These are phyloP conservation scores for Wickerhamiella alocasiicola DNA, from an alignment of 805 yeast species.

Conservation along the genomic window DNA sequence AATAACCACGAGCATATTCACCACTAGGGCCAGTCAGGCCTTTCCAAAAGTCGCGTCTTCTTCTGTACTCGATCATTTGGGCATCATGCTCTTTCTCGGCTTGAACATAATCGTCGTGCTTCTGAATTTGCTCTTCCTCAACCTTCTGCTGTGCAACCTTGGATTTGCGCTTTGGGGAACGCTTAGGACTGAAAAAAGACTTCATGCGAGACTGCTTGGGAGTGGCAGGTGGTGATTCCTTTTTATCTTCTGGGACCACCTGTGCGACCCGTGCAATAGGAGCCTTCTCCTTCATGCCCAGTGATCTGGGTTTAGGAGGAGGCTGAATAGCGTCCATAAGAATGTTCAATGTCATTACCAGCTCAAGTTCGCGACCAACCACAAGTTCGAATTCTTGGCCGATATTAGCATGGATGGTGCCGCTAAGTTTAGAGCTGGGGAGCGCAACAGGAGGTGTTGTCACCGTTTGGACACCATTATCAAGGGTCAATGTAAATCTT, in stretches of 20 bases:
- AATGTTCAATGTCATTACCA: conserved; percentile 56
- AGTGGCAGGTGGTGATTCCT: conserved; percentile 5
- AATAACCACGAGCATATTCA: conserved; percentile 69
- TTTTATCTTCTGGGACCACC: background rate
- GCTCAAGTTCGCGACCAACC: conserved; percentile 46
- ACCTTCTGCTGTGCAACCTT: conserved; percentile 1
- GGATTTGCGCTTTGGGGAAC: conserved; percentile 14
- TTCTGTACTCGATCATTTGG: conserved; percentile 16
- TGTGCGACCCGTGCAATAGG: background rate
- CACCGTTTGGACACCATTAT: conserved; percentile 24
- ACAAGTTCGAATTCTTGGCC: conserved; percentile 67
- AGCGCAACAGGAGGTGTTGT: conserved; percentile 19
- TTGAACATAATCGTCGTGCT: conserved; percentile 1
- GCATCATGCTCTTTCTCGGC: conserved; percentile 15
- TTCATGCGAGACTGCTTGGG: conserved; percentile 15
- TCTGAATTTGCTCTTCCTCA: conserved; percentile 5
- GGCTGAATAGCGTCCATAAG: conserved; percentile 37
- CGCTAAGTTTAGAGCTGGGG: conserved; percentile 16
- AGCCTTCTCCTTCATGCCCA: background rate
- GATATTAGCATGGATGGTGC: conserved; percentile 14
- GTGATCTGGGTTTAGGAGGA: conserved; percentile 15
- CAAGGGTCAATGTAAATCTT: conserved; percentile 20
- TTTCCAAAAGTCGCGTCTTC: conserved; percentile 36
- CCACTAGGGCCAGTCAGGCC: conserved; percentile 69
- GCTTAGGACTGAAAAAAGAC: conserved; percentile 22